Percentiles rank a stretch among this genome's conserved stretches.
Conservation (phyloP, 192 early-diverging fungal species). For the Powellomyces hirtus region DNA sequence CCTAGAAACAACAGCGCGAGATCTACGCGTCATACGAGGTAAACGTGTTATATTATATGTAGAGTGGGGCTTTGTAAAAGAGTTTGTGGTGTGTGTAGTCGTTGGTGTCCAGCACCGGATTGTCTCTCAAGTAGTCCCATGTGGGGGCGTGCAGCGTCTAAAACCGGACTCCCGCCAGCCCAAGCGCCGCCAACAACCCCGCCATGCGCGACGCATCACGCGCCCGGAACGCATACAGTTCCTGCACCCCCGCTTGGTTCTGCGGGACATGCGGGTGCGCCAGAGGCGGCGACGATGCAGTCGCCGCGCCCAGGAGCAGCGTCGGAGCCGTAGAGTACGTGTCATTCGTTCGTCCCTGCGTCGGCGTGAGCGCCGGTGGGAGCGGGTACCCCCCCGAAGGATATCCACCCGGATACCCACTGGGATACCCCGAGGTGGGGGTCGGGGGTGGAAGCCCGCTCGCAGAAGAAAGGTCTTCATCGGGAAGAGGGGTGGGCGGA, state of each 20-base stretch:
- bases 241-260: conserved; percentile 1
- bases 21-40: too few relatives aligned
- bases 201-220: conserved; percentile 20
- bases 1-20: too few relatives aligned
- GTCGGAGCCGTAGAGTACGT: background rate
- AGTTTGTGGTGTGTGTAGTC: too few relatives aligned
- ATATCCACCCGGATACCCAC: background rate
- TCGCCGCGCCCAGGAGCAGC: background rate
- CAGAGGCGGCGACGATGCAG: background rate
- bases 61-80: too few relatives aligned
- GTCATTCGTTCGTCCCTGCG: background rate
- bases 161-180: conserved; percentile 11
- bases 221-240: conserved; percentile 24
- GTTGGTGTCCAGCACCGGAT: too few relatives aligned
- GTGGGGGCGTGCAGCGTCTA: too few relatives aligned
- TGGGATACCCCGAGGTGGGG: background rate
- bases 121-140: too few relatives aligned
- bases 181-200: conserved; percentile 19
- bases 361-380: background rate
- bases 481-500: too few relatives aligned
- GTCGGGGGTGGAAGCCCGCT: background rate
- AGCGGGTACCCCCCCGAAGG: too few relatives aligned
- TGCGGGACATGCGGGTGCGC: background rate
- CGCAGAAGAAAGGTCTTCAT: too few relatives aligned
- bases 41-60: too few relatives aligned